phyloP scores from a whole-genome alignment of 78 protist species.

The Capsaspora owczarzaki region DNA sequence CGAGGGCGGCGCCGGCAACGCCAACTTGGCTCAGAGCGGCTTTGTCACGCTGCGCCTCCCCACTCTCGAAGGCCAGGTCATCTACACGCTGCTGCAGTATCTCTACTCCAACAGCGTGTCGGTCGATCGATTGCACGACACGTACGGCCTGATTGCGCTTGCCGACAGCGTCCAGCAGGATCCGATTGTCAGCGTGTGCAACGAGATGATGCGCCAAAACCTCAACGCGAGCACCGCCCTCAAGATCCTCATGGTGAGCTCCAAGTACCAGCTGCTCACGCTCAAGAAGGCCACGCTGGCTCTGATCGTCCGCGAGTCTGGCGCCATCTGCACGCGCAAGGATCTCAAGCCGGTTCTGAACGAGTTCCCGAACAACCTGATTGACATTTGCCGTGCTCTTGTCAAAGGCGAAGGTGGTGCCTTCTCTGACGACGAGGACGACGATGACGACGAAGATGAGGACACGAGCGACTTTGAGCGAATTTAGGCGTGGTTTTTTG shows the following conservation, averaged over 20 bases:
- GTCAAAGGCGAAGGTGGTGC: neutral
- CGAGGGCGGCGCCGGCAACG: neutral
- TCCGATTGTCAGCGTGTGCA: neutral
- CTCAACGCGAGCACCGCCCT: neutral
- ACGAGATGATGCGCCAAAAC: neutral
- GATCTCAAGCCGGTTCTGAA: neutral
- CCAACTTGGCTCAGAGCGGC: neutral
- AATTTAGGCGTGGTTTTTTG: no score
- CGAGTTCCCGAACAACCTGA: neutral
- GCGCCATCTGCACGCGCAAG: neutral
- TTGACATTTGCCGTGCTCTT: neutral
- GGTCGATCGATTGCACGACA: neutral
- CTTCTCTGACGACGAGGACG: neutral
- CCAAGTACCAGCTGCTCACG: neutral
- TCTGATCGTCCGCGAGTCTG: neutral
- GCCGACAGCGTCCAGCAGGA: constrained; percentile 3
- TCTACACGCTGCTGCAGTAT: neutral
- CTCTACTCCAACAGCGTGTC: neutral
- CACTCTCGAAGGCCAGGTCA: neutral
- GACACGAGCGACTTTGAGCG: no score
- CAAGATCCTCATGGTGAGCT: neutral
- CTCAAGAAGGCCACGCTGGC: constrained; percentile 2
- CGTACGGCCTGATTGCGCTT: neutral
- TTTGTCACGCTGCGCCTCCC: neutral
- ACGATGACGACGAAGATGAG: neutral